Base-by-base conservation (phyloP, 1,139 yeast genomes). In the Taiozyma sp. region DNA sequence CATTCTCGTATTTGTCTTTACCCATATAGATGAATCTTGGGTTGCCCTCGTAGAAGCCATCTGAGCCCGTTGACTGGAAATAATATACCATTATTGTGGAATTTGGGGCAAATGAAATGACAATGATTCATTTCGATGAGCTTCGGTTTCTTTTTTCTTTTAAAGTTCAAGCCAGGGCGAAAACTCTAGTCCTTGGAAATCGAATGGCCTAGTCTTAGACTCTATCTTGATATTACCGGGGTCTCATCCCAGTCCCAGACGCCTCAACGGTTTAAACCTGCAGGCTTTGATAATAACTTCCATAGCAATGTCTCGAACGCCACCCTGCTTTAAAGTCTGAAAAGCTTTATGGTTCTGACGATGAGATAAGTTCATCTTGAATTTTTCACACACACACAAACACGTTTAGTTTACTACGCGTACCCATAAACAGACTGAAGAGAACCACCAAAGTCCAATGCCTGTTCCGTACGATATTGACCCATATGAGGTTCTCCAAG, bases 1-100 rank as follows among this genome's bases (percentile, higher is more conserved):
- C 96, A 64, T 88, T 88, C 66, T 88, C 96, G 54, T 75, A 72
- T 66, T 87, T 87, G 65, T 88, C 89, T 62, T 78, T 83, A 4
- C 96, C 96, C 85, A 86, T 84, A 58, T 83, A 85, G 4, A 85
- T 69, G 45, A 66, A 52, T 53, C 73, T 59, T 12, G 72, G 71
- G 53, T 39, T 43, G 1, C 56, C 64, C 36, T 58, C 63, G 44
- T 53, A 59, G 19, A 64, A 55, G 48, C 62, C 56, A 57, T 76
- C 62, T 49, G 68, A 51, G 55, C 81, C 68, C 54, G 72, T 65
- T 1, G 82, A 76, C 50, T 72, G 72, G 66, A 78, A 83, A 59
- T 79, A 83, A 65, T 76, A 83, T 8, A 83, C 88, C 88, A 83
- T 83, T 14, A 19, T 48, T 32, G 36, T 8, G 19, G 36, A 14